A percentile compares a stretch with the other conserved stretches of the same genome.
Evolutionary conservation across 2,329 filamentous ascomycete species (phyloP).

Genomic region (Metarhizium brunneum): DNA sequence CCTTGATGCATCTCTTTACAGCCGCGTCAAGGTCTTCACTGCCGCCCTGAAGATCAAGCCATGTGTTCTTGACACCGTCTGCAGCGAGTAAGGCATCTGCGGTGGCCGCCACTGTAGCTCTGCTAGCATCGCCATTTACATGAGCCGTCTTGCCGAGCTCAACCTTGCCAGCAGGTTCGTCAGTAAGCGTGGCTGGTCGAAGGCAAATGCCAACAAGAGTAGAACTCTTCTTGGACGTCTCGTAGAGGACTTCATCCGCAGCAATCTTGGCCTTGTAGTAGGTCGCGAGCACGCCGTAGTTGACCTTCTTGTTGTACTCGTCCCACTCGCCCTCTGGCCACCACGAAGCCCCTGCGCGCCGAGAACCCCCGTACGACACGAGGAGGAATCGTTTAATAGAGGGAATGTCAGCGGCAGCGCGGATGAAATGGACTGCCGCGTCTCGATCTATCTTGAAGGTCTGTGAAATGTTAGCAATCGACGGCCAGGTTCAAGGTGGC

Average conservation of each 20-base stretch:
- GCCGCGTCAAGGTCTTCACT: constrained; percentile 37
- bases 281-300: constrained; percentile 31
- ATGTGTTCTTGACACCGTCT: constrained; percentile 35
- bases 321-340: constrained; percentile 43
- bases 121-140: constrained; percentile 33
- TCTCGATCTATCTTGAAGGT: constrained; percentile 54
- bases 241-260: constrained; percentile 48
- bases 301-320: constrained; percentile 31
- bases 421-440: constrained; percentile 53
- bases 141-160: constrained; percentile 35
- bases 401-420: constrained; percentile 44
- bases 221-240: constrained; percentile 30
- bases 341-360: constrained; percentile 43
- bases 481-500: not conserved
- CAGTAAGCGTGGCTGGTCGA: constrained; percentile 40
- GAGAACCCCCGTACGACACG: constrained; percentile 50
- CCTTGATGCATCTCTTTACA: constrained; percentile 37
- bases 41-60: constrained; percentile 48
- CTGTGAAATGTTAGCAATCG: constrained; percentile 14
- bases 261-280: constrained; percentile 54
- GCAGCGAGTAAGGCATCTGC: constrained; percentile 45
- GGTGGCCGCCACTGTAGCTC: constrained; percentile 51
- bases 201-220: constrained; percentile 42
- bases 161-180: constrained; percentile 38
- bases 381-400: constrained; percentile 53